phyloP scores from a whole-genome alignment of 225 moss, liverwort and hornwort species.

The Asterella californica region DNA sequence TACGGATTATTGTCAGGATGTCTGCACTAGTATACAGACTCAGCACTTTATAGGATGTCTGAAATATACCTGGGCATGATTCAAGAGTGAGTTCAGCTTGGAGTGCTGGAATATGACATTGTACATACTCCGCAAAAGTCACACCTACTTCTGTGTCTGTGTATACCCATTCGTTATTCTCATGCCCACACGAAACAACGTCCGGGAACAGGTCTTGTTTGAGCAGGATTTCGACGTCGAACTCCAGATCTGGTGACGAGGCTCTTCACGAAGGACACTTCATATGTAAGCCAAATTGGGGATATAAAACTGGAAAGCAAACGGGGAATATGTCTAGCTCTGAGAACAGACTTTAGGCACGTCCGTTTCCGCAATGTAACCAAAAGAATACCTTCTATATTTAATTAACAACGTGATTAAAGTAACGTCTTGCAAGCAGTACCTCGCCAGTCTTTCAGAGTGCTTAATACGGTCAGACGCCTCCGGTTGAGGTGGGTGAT shows the following conservation, averaged over 20 bases:
- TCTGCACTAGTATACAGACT: background rate
- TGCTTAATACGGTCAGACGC: background rate
- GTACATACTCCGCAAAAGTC: background rate
- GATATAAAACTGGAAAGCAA: background rate
- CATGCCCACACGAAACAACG: background rate
- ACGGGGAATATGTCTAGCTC: background rate
- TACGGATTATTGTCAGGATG: too few relatives aligned
- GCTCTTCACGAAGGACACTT: background rate
- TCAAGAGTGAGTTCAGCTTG: background rate
- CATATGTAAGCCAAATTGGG: background rate
- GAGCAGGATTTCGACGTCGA: slow-evolving; percentile 12
- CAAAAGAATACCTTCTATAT: too few relatives aligned
- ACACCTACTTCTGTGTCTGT: slow-evolving; percentile 15
- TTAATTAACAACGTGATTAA: background rate
- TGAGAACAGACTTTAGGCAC: background rate
- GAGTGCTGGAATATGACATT: background rate
- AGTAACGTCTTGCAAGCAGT: background rate
- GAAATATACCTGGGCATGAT: slow-evolving; percentile 1
- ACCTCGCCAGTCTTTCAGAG: background rate
- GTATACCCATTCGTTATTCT: slow-evolving; percentile 8
- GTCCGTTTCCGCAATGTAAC: too few relatives aligned
- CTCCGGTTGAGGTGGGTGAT: background rate
- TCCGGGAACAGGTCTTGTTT: slow-evolving; percentile 13
- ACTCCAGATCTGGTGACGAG: slow-evolving; percentile 13
- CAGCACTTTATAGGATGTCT: background rate